phyloP scores from a whole-genome alignment of 768 basidiomycete species.

The Macrolepiota dolichaula region DNA sequence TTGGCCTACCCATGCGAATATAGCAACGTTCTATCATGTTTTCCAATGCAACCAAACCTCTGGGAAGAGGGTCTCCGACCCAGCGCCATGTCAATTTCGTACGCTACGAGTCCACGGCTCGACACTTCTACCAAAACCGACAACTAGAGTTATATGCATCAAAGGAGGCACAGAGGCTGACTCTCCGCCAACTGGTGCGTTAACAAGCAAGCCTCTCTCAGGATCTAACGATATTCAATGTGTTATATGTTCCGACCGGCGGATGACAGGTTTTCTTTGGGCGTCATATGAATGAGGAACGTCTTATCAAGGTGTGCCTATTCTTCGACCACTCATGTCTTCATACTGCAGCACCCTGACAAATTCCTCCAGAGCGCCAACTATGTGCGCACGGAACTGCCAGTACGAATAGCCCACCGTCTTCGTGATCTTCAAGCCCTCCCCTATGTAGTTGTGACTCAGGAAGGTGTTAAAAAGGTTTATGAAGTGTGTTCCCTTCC shows the following conservation, averaged over 20 bases:
- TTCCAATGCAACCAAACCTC: neutral
- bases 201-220: neutral
- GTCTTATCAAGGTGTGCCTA: conserved; percentile 62
- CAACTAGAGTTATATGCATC: conserved; percentile 80
- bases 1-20: neutral
- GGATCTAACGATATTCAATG: neutral
- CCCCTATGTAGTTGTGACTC: conserved; percentile 84
- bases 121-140: conserved; percentile 79
- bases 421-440: conserved; percentile 83
- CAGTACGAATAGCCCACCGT: conserved; percentile 84
- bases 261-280: conserved; percentile 73
- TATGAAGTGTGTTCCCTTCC: conserved; percentile 60
- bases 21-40: neutral
- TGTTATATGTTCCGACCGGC: neutral
- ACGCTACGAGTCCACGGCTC: conserved; percentile 12
- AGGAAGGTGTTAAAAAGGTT: conserved; percentile 78
- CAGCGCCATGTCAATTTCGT: conserved; percentile 11
- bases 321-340: neutral
- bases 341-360: neutral
- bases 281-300: conserved; percentile 75
- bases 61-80: neutral
- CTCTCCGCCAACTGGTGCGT: conserved; percentile 74
- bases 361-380: conserved; percentile 65
- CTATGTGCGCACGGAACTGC: conserved; percentile 86
- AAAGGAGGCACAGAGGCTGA: conserved; percentile 66